Evolutionary conservation across 2,329 filamentous ascomycete species (phyloP).

Genomic region (Orbilia javanica): DNA sequence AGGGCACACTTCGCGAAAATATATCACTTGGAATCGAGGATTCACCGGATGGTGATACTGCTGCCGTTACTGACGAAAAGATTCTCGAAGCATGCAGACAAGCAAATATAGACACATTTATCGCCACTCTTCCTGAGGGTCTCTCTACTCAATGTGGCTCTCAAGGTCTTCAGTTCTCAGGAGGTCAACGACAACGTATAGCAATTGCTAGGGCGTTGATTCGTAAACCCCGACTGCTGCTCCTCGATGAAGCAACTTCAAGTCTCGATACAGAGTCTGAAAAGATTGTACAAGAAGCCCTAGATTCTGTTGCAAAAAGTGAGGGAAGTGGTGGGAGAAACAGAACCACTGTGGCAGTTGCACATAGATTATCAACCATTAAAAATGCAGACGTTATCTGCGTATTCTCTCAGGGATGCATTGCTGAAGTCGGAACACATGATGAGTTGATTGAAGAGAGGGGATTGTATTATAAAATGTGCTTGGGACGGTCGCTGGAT

Average conservation of each 20-base stretch:
- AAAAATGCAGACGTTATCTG: conserved; percentile 64
- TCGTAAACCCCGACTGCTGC: conserved; percentile 69
- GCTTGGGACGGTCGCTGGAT: conserved; percentile 27
- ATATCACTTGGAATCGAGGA: conserved; percentile 71
- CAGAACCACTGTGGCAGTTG: conserved; percentile 80
- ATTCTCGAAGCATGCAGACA: conserved; percentile 69
- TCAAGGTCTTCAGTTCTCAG: conserved; percentile 73
- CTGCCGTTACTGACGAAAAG: conserved; percentile 60
- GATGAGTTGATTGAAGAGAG: conserved; percentile 63
- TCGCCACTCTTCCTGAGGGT: conserved; percentile 69
- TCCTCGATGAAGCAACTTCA: conserved; percentile 73
- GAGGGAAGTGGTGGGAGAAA: conserved; percentile 58
- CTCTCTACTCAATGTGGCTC: conserved; percentile 69
- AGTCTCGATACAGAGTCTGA: conserved; percentile 76
- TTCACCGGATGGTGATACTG: background rate
- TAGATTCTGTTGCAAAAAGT: conserved; percentile 74
- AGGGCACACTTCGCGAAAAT: conserved; percentile 78
- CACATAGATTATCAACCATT: conserved; percentile 66
- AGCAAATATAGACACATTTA: conserved; percentile 75
- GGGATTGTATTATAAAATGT: conserved; percentile 61
- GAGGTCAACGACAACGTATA: conserved; percentile 72
- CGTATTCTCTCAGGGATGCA: conserved; percentile 65
- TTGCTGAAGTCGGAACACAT: conserved; percentile 66
- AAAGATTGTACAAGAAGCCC: conserved; percentile 75
- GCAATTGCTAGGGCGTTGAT: conserved; percentile 71